phyloP scores from a whole-genome alignment of 176 grass and related monocot species.

The Puya raimondii region DNA sequence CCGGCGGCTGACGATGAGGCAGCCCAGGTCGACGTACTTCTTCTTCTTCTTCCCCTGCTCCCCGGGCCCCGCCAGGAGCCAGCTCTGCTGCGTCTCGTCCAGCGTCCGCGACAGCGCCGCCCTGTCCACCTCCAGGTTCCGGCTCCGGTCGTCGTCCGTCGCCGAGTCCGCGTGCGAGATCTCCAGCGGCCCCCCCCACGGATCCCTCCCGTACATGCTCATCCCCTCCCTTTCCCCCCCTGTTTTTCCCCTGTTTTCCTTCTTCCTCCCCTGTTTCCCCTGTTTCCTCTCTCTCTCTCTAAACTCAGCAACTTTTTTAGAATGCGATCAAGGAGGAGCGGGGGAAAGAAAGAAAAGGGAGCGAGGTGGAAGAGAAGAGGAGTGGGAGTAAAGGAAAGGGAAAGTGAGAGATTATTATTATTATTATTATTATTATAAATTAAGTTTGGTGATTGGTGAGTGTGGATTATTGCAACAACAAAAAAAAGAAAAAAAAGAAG shows the following conservation, averaged over 20 bases:
- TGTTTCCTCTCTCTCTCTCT: background rate
- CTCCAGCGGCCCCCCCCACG: constrained; percentile 89
- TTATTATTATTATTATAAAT: no score
- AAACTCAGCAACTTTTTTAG: background rate
- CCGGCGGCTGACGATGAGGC: constrained; percentile 78
- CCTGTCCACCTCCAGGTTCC: constrained; percentile 78
- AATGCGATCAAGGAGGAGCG: background rate
- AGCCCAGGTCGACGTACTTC: constrained; percentile 82
- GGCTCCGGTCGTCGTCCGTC: constrained; percentile 94
- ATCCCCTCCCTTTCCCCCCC: constrained; percentile 17
- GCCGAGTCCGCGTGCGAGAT: constrained; percentile 63
- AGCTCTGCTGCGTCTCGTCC: constrained; percentile 96
- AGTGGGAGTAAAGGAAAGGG: no score
- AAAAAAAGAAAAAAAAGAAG: no score
- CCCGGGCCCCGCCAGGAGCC: constrained; percentile 78
- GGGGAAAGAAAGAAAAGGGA: no score
- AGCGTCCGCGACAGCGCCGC: constrained; percentile 70
- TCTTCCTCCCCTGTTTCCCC: no score
- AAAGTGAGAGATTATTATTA: no score
- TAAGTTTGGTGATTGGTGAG: no score
- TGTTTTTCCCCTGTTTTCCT: background rate
- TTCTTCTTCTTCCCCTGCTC: constrained; percentile 73
- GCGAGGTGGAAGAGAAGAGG: no score
- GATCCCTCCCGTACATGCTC: constrained; percentile 95
- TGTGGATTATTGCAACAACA: no score